phyloP scores from a whole-genome alignment of 495 filamentous ascomycete genomes.

The Chaetomidium leptoderma region DNA sequence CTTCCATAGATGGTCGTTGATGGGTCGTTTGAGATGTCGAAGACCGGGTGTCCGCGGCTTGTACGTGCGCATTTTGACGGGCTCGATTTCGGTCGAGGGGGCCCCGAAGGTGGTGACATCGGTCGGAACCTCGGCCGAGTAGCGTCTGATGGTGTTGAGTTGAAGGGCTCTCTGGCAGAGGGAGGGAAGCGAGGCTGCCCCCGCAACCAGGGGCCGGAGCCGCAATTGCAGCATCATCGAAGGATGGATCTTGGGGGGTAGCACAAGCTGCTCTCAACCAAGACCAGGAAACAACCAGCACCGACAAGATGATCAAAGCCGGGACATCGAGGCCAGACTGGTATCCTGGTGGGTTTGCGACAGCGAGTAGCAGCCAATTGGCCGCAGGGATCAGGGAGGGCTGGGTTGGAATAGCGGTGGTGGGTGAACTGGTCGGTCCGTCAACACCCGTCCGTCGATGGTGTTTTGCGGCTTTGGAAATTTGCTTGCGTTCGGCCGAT shows the following conservation, averaged over 20 bases:
- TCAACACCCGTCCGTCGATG: neutral
- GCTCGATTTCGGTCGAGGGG: conserved; percentile 31
- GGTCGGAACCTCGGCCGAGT: conserved; percentile 23
- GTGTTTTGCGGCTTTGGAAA: conserved; percentile 16
- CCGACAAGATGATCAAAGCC: conserved; percentile 11
- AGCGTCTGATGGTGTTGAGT: conserved; percentile 22
- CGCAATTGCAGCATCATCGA: conserved; percentile 33
- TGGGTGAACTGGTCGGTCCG: neutral
- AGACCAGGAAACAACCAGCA: conserved; percentile 3
- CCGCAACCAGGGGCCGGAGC: conserved; percentile 28
- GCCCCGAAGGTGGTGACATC: conserved; percentile 11
- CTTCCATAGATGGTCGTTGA: conserved; percentile 96
- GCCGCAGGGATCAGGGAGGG: neutral
- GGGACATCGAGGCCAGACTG: conserved; percentile 18
- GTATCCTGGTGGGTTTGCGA: neutral
- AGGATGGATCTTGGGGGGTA: neutral
- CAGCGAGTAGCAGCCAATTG: conserved; percentile 13
- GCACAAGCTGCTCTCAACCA: conserved; percentile 7
- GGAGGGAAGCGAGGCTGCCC: conserved; percentile 22
- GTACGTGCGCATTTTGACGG: conserved; percentile 68
- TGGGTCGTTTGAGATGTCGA: conserved; percentile 81
- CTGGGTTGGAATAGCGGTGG: neutral
- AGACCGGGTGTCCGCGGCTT: conserved; percentile 93
- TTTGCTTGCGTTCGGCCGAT: conserved; percentile 13
- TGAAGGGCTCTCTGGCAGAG: conserved; percentile 25